A percentile compares a stretch with the other conserved stretches of the same genome.
Evolutionary conservation across 345 rosid species (phyloP).

Genomic region (Geranium rotundifolium): DNA sequence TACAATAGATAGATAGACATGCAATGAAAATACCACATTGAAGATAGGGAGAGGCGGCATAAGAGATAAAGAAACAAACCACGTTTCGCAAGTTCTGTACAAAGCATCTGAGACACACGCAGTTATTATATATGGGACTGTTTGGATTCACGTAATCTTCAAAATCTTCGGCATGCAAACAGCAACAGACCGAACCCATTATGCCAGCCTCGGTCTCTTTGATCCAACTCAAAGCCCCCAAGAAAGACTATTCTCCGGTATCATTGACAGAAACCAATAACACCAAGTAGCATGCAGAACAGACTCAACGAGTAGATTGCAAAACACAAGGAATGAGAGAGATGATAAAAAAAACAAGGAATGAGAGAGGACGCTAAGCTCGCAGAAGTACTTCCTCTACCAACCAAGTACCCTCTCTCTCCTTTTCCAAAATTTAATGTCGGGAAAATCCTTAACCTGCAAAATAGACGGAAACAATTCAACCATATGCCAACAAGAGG

Average conservation of each 20-base stretch:
- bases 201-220: constrained; percentile 20
- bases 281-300: constrained; percentile 9
- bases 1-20: too few relatives aligned
- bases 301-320: not conserved
- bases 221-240: constrained; percentile 4
- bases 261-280: constrained; percentile 10
- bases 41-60: constrained; percentile 1
- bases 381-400: constrained; percentile 36
- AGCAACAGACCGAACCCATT: constrained; percentile 93
- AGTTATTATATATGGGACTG: constrained; percentile 62
- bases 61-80: constrained; percentile 33
- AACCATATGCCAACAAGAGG: constrained; percentile 4
- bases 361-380: constrained; percentile 47
- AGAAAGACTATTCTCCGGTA: constrained; percentile 8
- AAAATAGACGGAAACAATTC: constrained; percentile 11
- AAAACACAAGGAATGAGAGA: constrained; percentile 21
- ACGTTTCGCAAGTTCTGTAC: constrained; percentile 53
- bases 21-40: too few relatives aligned
- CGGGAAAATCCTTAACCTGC: constrained; percentile 25
- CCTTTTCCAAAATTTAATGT: constrained; percentile 7
- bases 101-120: constrained; percentile 71
- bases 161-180: constrained; percentile 52
- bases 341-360: constrained; percentile 5
- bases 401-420: constrained; percentile 51
- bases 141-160: constrained; percentile 75